Conservation (phyloP, 495 filamentous ascomycete genomes). For the Tuber calosporum region DNA sequence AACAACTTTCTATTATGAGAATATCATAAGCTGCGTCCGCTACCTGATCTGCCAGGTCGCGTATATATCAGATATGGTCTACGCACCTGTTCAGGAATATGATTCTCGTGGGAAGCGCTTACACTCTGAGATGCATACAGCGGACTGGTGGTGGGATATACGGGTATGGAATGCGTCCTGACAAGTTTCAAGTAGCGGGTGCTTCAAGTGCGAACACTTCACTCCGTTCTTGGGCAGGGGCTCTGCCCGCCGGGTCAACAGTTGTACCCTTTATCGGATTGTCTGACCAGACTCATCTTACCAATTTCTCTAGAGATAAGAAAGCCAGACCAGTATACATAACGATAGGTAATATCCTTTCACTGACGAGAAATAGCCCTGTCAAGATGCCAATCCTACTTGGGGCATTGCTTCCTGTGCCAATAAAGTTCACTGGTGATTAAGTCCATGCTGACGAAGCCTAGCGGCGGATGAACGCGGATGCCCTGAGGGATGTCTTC, state of each 20-base stretch:
- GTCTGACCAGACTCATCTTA: slow-evolving; percentile 23
- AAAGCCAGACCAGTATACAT: slow-evolving; percentile 19
- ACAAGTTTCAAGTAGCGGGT: background rate
- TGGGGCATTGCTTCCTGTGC: background rate
- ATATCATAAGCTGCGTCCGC: background rate
- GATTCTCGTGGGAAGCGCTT: background rate
- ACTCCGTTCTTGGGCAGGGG: background rate
- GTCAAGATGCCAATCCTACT: background rate
- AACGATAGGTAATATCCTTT: slow-evolving; percentile 2
- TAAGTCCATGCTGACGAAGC: no score
- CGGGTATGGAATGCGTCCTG: background rate
- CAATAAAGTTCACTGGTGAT: background rate
- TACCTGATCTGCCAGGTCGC: background rate
- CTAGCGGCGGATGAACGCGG: no score
- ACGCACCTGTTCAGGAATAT: background rate
- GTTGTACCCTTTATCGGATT: slow-evolving; percentile 15
- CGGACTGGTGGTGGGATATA: slow-evolving; percentile 13
- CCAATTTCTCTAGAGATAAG: slow-evolving; percentile 26
- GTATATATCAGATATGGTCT: background rate
- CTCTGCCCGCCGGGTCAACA: slow-evolving; percentile 9
- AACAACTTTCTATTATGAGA: background rate
- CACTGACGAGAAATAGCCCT: background rate
- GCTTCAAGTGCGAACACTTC: no score
- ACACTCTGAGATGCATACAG: slow-evolving; percentile 11
- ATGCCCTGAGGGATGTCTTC: no score